Evolutionary conservation across 805 yeast genomes (phyloP), one percentile per base, ranked within the genome.

Genomic region (Lipomyces yamanashiensis): DNA sequence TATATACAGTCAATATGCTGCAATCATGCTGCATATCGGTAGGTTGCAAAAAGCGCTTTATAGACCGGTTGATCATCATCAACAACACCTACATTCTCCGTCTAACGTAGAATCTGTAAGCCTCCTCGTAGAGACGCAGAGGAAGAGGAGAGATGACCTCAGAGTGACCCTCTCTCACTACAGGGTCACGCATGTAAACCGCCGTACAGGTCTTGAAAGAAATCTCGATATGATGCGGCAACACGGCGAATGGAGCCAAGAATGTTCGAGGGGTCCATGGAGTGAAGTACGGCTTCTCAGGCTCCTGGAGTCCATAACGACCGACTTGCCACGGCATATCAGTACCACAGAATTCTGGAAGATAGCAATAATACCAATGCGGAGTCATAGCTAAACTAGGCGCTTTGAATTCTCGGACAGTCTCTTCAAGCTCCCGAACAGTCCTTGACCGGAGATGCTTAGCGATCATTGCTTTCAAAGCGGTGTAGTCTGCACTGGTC

Each of bases 201-300:
- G 97, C 98, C 75, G 92, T 97, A 75, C 98, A 93, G 5, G 98
- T 91, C 67, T 84, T 84, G 76, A 90, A 93, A 23, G 96, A 89
- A 51, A 95, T 80, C 78, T 95, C 98, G 59, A 95, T 80, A 77
- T 95, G 98, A 67, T 89, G 87, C 36, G 99, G 99, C 72, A 90
- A 82, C 64, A 95, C 84, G 12, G 98, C 95, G 77, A 92, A 90
- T 53, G 96, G 96, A 1, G 96, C 92, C 67, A 95, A 78, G 78
- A 93, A 95, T 50, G 91, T 95, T 78, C 97, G 88, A 69, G 97
- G 96, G 64, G 87, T 83, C 98, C 98, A 95, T 58, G 99, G 99
- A 1, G 98, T 91, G 81, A 93, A 95, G 78, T 88, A 95, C 3
- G 92, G 84, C 78, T 89, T 92, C 17, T 80, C 73, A 15, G 92